Conservation (phyloP, 768 basidiomycete genomes). For the Pleurotus djamor region DNA sequence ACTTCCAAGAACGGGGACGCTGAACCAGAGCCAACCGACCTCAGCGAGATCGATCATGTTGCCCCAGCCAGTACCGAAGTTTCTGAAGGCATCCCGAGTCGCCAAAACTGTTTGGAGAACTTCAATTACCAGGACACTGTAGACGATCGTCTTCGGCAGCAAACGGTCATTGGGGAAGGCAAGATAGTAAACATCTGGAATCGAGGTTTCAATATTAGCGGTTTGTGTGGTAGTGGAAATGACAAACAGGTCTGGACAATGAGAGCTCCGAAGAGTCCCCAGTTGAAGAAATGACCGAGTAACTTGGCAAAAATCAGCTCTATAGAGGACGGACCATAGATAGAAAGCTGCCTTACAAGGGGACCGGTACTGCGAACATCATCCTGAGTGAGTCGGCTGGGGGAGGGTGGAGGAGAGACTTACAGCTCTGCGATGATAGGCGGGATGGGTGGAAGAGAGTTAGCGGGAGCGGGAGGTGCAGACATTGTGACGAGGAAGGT, state of each 20-base stretch:
- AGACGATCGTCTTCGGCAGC: slow-evolving; percentile 18
- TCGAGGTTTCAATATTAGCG: background rate
- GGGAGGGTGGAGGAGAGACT: background rate
- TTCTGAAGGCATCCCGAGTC: slow-evolving; percentile 19
- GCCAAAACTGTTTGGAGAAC: slow-evolving; percentile 18
- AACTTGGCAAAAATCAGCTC: too few species aligned
- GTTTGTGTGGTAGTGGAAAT: background rate
- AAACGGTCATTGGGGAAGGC: slow-evolving; percentile 22
- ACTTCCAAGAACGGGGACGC: slow-evolving; percentile 19
- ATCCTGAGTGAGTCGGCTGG: background rate
- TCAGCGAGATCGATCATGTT: slow-evolving; percentile 16
- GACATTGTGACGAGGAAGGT: background rate
- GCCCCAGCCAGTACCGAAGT: slow-evolving; percentile 22
- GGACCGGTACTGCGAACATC: background rate
- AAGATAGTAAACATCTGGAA: slow-evolving; percentile 23
- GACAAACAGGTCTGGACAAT: slow-evolving; percentile 22
- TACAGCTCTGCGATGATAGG: background rate
- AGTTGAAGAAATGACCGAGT: slow-evolving; percentile 16
- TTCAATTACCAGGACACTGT: slow-evolving; percentile 13
- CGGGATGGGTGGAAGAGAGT: background rate
- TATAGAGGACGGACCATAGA: too few species aligned
- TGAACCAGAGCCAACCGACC: slow-evolving; percentile 20
- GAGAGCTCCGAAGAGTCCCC: slow-evolving; percentile 16
- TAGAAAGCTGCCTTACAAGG: too few species aligned
- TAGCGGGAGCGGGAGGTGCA: background rate